A percentile compares a stretch with the other conserved stretches of the same genome.
phyloP scores from a whole-genome alignment of 768 basidiomycete genomes.

The Termitomyces sp. region DNA sequence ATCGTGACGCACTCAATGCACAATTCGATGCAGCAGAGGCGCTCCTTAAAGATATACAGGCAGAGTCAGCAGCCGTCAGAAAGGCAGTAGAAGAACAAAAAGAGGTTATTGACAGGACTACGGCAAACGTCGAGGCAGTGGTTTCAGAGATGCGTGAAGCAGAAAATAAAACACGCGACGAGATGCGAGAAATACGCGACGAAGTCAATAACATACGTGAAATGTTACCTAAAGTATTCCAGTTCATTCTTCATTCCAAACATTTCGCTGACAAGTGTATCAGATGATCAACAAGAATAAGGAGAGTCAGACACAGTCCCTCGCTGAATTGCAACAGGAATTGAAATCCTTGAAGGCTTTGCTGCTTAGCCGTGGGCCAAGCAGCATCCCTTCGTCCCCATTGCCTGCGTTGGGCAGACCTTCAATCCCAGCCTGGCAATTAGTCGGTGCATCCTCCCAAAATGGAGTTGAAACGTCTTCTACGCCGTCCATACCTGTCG shows the following conservation, averaged over 20 bases:
- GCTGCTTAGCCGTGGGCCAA: conserved; percentile 66
- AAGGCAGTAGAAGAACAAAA: conserved; percentile 73
- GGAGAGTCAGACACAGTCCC: conserved; percentile 74
- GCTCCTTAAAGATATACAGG: conserved; percentile 73
- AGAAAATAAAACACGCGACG: conserved; percentile 74
- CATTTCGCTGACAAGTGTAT: neutral
- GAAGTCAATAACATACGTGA: conserved; percentile 89
- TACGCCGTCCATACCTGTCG: conserved; percentile 9
- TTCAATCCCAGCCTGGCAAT: conserved; percentile 89
- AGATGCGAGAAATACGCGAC: conserved; percentile 87
- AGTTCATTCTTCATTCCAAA: conserved; percentile 1
- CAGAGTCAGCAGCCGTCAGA: conserved; percentile 68
- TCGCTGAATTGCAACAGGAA: conserved; percentile 87
- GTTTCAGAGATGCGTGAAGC: conserved; percentile 73
- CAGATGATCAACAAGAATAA: conserved; percentile 96
- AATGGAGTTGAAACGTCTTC: conserved; percentile 8
- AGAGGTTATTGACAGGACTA: conserved; percentile 63
- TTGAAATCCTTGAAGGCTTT: conserved; percentile 92
- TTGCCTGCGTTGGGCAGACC: conserved; percentile 52
- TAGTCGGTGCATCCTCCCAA: conserved; percentile 37
- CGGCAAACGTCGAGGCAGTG: conserved; percentile 64
- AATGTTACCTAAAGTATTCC: conserved; percentile 84
- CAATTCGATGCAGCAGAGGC: conserved; percentile 89
- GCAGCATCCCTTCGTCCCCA: conserved; percentile 43
- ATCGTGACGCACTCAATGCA: conserved; percentile 75